Evolutionary conservation across 2,329 filamentous ascomycete species (phyloP).

Genomic region (Paracoccidioides brasiliensis): DNA sequence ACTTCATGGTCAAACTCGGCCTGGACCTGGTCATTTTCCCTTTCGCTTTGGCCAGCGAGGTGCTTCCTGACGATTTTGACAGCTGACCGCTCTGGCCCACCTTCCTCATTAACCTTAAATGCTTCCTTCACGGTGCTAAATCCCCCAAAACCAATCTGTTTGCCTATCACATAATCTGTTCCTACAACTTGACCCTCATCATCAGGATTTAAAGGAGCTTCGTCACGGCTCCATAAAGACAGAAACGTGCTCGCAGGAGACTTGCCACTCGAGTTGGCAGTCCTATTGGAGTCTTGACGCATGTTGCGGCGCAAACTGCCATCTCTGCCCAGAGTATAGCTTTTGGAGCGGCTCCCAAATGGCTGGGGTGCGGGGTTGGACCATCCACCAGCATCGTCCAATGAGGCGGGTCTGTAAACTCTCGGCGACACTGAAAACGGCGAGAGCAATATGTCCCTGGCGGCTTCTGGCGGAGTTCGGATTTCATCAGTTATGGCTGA

Average conservation of each 20-base stretch:
- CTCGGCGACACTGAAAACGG: constrained; percentile 27
- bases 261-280: constrained; percentile 38
- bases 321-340: constrained; percentile 23
- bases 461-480: constrained; percentile 28
- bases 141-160: constrained; percentile 51
- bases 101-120: constrained; percentile 45
- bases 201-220: constrained; percentile 41
- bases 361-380: constrained; percentile 16
- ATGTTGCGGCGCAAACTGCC: constrained; percentile 23
- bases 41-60: constrained; percentile 41
- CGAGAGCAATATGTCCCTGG: constrained; percentile 24
- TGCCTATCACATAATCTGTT: constrained; percentile 53
- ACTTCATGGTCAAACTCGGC: constrained; percentile 58
- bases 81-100: constrained; percentile 40
- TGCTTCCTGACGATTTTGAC: constrained; percentile 56
- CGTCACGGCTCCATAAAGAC: constrained; percentile 38
- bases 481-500: constrained; percentile 30
- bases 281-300: constrained; percentile 33
- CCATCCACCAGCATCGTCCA: constrained; percentile 31
- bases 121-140: constrained; percentile 57
- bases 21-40: constrained; percentile 52
- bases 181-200: constrained; percentile 56
- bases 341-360: constrained; percentile 23
- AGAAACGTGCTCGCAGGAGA: constrained; percentile 47
- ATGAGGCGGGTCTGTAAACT: constrained; percentile 24